Conservation (phyloP, 768 basidiomycete species). For the Phlebiopsis gigantea region DNA sequence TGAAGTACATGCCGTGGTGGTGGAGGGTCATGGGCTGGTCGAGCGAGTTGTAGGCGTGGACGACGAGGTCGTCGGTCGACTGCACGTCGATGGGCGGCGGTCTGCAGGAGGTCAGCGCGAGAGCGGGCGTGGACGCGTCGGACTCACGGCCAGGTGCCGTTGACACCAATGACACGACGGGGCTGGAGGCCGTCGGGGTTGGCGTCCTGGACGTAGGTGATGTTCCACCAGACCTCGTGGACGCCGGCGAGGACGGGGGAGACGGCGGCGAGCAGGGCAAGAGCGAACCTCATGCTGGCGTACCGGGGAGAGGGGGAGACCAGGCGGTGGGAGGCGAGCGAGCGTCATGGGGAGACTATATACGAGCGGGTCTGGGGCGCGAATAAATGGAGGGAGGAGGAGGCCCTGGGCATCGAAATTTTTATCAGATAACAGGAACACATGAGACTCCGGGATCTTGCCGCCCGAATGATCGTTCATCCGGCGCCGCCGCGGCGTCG, state of each 20-base stretch:
- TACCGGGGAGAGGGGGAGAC: conserved; percentile 5
- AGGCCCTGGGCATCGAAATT: conserved; percentile 9
- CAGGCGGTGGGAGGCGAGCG: conserved; percentile 3
- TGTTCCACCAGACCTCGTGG: conserved; percentile 83
- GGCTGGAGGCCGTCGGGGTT: conserved; percentile 81
- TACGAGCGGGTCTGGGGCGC: conserved; percentile 1
- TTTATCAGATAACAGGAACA: conserved; percentile 19
- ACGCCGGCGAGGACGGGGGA: conserved; percentile 53
- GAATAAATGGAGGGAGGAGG: not conserved
- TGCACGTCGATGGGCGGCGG: conserved; percentile 78
- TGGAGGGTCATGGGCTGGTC: conserved; percentile 69
- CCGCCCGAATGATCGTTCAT: not conserved
- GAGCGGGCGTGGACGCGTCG: not conserved
- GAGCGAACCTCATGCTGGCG: conserved; percentile 18
- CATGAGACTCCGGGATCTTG: not conserved
- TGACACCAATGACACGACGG: conserved; percentile 81
- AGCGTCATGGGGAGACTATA: conserved; percentile 11
- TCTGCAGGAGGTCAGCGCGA: conserved; percentile 31
- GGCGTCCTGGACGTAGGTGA: conserved; percentile 74
- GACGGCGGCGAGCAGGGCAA: conserved; percentile 26
- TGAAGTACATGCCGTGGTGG: conserved; percentile 96
- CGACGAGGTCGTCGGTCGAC: conserved; percentile 63
- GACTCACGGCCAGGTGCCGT: conserved; percentile 90
- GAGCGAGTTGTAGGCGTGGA: conserved; percentile 73
- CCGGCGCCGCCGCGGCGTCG: no score